Base-by-base conservation (phyloP, 2,329 filamentous ascomycete genomes). In the Anisogramma anomala region DNA sequence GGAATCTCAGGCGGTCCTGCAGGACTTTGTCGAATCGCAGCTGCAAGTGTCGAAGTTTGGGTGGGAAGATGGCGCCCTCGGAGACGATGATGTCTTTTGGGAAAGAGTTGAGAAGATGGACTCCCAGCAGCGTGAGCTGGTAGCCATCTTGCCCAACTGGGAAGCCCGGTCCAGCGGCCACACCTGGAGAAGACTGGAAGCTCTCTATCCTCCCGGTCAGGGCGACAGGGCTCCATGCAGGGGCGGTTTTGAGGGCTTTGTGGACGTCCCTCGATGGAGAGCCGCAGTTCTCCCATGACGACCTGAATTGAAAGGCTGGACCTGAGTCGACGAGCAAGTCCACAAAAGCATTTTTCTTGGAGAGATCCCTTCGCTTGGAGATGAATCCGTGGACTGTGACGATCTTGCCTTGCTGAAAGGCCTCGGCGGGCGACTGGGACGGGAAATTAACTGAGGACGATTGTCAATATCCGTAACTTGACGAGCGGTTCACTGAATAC, bases 21-120 rank as follows among this genome's bases (percentile, higher is more conserved):
- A 95, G 65, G 15, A 72, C 62, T 6, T 64, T 58, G 41, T 87
- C 79, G 40, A 84, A 89, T 22, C 88, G 79, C 33, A 98, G 70
- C 52, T 96, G 87, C 14, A 95, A 64, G 59, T 96, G 84, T 17
- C 91, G 78, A 43, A 82, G 73, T 36, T 83, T 74, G 0, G 79
- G 75, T 0, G 82, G 72, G 53, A 91, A 94, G 0, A 78, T 70
- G 2, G 82, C 83, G 35, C 82, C 79, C 13, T 77, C 66, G 2
- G 81, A 83, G 47, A 93, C 76, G 45, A 91, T 79, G 42, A 94
- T 77, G 48, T 88, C 76, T 32, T 74, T 73, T 0, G 83, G 77
- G 41, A 93, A 85, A 0, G 71, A 63, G 51, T 89, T 89, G 3
- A 95, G 68, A 37, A 74, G 70, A 32, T 74, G 66, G 7, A 94